Base-by-base conservation (phyloP, 2,329 filamentous ascomycete species). In the Penicillium sp. region DNA sequence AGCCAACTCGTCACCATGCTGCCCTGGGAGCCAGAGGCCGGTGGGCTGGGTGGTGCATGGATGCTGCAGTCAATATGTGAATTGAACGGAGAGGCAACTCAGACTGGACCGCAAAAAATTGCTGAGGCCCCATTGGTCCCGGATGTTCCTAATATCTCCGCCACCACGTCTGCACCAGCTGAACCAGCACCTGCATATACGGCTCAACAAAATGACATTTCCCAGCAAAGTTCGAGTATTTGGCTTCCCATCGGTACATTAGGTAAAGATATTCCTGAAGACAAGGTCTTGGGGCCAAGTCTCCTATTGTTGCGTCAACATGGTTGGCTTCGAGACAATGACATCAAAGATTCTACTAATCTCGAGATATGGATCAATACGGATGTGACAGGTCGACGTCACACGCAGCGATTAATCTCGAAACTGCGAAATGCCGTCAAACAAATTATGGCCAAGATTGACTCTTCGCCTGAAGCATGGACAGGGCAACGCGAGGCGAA, bases 391-490 rank as follows among this genome's bases (percentile, higher is more conserved):
- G 70, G 70, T 13, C 69, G 73, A 25, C 63, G 65, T 48, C 62
- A 67, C 27, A 62, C 73, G 29, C 67, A 73, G n/a, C 71, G 74
- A 9, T 70, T 70, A 19, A 72, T 69, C 44, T 59, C 59, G 25
- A 57, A 68, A 19, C 61, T 77, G 46, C 73, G 71, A 50, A 69
- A 69, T 35, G 67, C 72, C 16, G 62, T 80, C 33, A 77, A 72
- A 62, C 44, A 63, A 4, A 60, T 81, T 35, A 75, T 80, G 68
- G 64, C 72, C 3, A 74, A 64, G 46, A 58, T 80, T 25, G 77
- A 81, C 61, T 64, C 54, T 19, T 77, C 77, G 2, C 53, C 56
- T 10, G 64, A 70, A 13, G 72, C 75, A 23, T 81, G 79, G 78
- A 52, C 69, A 19, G 75, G 75, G 13, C 51, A 60, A 4, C 63